A percentile compares a stretch with the other conserved stretches of the same genome.
Evolutionary conservation across 83 land plant species (phyloP).

Genomic region (Diphasiastrum complanatum): DNA sequence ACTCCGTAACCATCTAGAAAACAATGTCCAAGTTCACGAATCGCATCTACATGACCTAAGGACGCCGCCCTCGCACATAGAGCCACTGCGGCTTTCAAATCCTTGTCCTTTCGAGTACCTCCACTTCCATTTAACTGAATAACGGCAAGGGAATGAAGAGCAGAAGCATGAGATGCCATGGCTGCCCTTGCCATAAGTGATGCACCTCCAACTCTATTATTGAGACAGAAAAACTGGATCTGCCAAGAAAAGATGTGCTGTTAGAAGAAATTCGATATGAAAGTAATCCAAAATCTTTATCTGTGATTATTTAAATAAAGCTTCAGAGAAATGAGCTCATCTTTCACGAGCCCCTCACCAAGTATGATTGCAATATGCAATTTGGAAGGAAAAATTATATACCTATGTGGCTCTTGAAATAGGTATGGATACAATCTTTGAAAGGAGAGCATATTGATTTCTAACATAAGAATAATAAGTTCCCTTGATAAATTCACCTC

Average conservation of each 20-base stretch:
- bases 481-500: no score
- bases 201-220: conserved; percentile 45
- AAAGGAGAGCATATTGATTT: no score
- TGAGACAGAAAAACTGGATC: conserved; percentile 50
- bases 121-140: conserved; percentile 62
- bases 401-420: no score
- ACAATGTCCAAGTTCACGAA: conserved; percentile 53
- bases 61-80: neutral
- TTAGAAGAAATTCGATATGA: neutral
- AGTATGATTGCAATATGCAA: no score
- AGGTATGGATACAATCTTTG: no score
- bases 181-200: conserved; percentile 20
- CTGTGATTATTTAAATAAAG: no score
- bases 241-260: conserved; percentile 23
- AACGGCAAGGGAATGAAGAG: conserved; percentile 40
- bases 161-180: neutral
- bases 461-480: no score
- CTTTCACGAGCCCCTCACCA: no score
- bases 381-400: no score
- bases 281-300: no score
- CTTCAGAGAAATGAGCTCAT: conserved; percentile 37
- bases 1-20: conserved; percentile 57
- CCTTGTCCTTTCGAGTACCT: conserved; percentile 29
- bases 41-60: conserved; percentile 46
- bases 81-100: neutral